These are phyloP conservation scores for Blastobotrys muscicola DNA, from an alignment of 805 yeast species.

Conservation along the genomic window DNA sequence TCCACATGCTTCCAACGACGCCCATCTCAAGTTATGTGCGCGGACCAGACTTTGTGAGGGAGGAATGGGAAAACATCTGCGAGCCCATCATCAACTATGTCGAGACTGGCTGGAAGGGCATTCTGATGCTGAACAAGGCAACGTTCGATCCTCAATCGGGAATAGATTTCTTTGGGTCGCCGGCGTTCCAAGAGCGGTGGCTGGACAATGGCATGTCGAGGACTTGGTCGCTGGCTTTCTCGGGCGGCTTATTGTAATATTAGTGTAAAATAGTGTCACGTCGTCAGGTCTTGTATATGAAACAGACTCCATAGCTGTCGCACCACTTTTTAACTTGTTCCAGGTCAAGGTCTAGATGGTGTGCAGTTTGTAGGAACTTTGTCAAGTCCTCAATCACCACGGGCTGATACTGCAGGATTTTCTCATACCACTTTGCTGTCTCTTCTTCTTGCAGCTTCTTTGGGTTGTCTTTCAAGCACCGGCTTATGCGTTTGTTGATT, in stretches of 20 bases:
- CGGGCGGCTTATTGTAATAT: conserved; percentile 19
- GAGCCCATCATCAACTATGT: conserved; percentile 32
- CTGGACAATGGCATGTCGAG: conserved; percentile 75
- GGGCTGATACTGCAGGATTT: too few relatives aligned
- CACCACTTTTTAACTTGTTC: too few relatives aligned
- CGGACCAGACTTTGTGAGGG: conserved; percentile 35
- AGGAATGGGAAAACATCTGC: conserved; percentile 50
- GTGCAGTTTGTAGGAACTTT: too few relatives aligned
- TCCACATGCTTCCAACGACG: conserved; percentile 69
- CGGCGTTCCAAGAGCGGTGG: conserved; percentile 39
- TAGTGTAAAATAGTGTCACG: too few relatives aligned
- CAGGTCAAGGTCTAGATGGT: too few relatives aligned
- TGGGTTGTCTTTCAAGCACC: too few relatives aligned
- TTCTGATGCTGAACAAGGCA: conserved; percentile 60
- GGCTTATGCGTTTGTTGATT: too few relatives aligned
- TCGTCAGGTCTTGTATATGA: too few relatives aligned
- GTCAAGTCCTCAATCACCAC: too few relatives aligned
- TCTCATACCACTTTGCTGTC: too few relatives aligned
- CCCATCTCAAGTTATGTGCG: conserved; percentile 51
- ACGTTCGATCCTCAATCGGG: conserved; percentile 55
- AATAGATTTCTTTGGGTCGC: conserved; percentile 46
- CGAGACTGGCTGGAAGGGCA: conserved; percentile 54
- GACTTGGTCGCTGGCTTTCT: conserved; percentile 73
- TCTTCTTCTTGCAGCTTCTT: too few relatives aligned
- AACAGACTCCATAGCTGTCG: too few relatives aligned